These are phyloP conservation scores for Trifolium subterraneum DNA, from an alignment of 306 rosid genomes.

Conservation along the genomic window DNA sequence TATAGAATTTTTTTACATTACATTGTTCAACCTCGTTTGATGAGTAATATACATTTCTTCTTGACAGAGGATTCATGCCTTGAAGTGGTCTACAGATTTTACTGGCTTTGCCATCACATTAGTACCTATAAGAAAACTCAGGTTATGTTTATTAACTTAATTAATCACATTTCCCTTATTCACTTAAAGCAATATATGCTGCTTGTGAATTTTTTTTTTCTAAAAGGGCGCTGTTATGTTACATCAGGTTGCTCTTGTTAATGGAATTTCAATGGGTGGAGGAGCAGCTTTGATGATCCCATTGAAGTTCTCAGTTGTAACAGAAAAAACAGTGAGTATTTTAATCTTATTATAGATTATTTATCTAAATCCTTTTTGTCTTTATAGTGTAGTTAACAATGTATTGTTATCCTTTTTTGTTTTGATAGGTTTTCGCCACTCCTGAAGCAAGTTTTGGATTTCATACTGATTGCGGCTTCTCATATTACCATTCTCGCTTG, in stretches of 20 bases:
- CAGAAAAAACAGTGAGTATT: constrained; percentile 84
- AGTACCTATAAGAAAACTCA: constrained; percentile 89
- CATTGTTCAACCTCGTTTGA: not conserved
- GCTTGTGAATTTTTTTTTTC: constrained; percentile 13
- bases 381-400: not conserved
- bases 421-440: constrained; percentile 75
- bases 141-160: constrained; percentile 47
- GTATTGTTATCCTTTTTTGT: too few species aligned
- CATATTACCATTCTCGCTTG: constrained; percentile 79
- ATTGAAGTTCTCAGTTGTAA: constrained; percentile 85
- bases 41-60: constrained; percentile 29
- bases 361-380: not conserved
- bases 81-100: constrained; percentile 88
- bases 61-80: constrained; percentile 84
- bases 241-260: constrained; percentile 79
- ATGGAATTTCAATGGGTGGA: constrained; percentile 98
- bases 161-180: not conserved
- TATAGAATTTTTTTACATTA: not conserved
- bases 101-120: constrained; percentile 93
- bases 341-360: constrained; percentile 37
- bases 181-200: not conserved
- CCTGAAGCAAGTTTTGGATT: constrained; percentile 96
- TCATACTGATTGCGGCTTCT: constrained; percentile 95
- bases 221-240: constrained; percentile 7
- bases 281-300: constrained; percentile 94